A percentile compares a stretch with the other conserved stretches of the same genome.
Conservation (phyloP, 371 early-diverging fungal species). For the Mortierella sp. region DNA sequence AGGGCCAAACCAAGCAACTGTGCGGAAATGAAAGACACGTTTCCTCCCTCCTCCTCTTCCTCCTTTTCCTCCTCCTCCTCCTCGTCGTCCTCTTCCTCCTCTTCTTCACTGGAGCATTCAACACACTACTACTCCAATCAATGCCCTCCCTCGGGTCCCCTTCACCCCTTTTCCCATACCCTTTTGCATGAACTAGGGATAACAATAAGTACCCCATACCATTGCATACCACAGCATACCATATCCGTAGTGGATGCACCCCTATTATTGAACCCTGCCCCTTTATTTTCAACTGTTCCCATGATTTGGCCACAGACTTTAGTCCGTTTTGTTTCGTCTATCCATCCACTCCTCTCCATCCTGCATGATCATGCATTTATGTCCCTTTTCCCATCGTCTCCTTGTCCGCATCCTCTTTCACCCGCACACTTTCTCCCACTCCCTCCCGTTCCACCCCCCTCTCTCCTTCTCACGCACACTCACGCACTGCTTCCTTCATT, state of each 20-base stretch:
- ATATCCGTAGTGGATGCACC: not conserved
- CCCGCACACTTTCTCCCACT: not conserved
- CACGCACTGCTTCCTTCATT: not conserved
- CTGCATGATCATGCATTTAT: not conserved
- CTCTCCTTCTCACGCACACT: not conserved
- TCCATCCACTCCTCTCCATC: not conserved
- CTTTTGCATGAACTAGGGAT: no score
- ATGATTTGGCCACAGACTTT: not conserved
- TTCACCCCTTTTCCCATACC: no score
- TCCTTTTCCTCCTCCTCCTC: no score
- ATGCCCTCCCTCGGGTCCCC: no score
- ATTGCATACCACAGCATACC: no score
- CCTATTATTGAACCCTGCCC: not conserved
- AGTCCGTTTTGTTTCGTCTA: not conserved
- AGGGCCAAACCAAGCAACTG: not conserved
- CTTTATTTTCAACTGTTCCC: not conserved
- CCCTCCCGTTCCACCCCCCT: no score
- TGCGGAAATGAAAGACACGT: constrained; percentile 15
- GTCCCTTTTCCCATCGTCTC: not conserved
- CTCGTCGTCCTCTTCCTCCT: no score
- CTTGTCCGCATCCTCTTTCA: not conserved
- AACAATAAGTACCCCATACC: no score
- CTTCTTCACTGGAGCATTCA: not conserved
- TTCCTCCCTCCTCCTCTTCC: not conserved
- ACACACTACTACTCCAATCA: no score